These are phyloP conservation scores for Carallia brachiata DNA, from an alignment of 345 rosid genomes.

Conservation along the genomic window DNA sequence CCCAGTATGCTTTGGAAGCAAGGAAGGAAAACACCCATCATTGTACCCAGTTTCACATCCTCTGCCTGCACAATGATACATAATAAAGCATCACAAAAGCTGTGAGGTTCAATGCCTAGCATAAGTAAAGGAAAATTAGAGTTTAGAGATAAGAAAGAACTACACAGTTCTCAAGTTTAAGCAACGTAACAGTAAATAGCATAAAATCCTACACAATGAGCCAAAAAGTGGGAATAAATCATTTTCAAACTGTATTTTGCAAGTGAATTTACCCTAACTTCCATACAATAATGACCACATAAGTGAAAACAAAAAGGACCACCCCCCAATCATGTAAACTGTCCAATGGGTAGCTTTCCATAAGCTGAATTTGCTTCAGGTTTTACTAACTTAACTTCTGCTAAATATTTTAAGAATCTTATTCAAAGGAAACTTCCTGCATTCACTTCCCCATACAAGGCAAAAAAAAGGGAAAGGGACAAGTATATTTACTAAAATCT, in stretches of 20 bases:
- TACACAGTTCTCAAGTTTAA: no score
- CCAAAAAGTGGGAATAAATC: no score
- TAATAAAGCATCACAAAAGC: neutral
- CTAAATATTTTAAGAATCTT: no score
- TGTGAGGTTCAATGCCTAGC: neutral
- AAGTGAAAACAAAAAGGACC: conserved; percentile 84
- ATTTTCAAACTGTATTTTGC: no score
- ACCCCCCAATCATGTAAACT: conserved; percentile 63
- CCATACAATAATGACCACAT: conserved; percentile 60
- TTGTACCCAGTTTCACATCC: conserved; percentile 77
- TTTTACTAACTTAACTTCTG: no score
- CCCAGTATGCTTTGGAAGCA: conserved; percentile 98
- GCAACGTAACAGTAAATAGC: no score
- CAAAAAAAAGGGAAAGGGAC: neutral
- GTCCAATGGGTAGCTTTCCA: no score
- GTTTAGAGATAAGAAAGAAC: no score
- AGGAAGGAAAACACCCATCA: conserved; percentile 99
- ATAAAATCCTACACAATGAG: no score
- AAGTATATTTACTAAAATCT: neutral
- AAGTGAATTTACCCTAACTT: conserved; percentile 49
- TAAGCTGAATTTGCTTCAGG: no score
- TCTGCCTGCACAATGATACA: conserved; percentile 50
- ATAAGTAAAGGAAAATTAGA: no score
- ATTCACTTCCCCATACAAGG: neutral
- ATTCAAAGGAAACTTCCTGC: no score